Base-by-base conservation (phyloP, 1,284 basidiomycete species). In the Microbotryomycetes sp. region DNA sequence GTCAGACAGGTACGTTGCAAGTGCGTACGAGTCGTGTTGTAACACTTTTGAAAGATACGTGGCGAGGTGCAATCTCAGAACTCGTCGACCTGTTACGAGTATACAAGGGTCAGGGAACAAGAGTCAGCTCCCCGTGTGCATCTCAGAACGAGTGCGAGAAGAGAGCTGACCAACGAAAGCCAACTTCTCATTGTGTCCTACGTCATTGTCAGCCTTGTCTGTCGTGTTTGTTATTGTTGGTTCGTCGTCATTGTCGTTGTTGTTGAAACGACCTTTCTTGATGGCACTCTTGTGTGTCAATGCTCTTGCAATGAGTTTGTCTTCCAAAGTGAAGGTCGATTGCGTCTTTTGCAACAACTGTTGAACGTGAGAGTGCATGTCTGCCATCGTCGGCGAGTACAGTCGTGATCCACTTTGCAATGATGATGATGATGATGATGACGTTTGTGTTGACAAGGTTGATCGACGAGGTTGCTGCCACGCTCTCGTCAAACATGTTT, bases 231-330 rank as follows among this genome's bases (percentile, higher is more conserved):
- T 47, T 23, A 26, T 16, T 15, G 7, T 12, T 6, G 47, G 19
- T 22, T 16, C 15, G 15, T 22, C 23, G 47, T 49, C 12, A 15
- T 22, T 14, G 3, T 22, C 23, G 16, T 22, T 22, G 23, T 49
- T 49, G 47, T n/a, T 22, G 25, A n/a, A 29, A 12, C 50, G n/a
- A 22, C 30, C 29, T 58, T 66, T 65, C 46, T 65, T 60, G 25
- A 65, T 55, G 2, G 60, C 64, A 49, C 64, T 65, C 60, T 65
- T 65, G 58, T 65, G 64, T 12, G 64, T 65, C 50, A 65, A 19
- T 23, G 54, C 58, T 36, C 60, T 58, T 15, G 49, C 54, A 2
- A 57, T 58, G 29, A 56, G 26, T 3, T 46, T 29, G 3, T 14
- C n/a, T n/a, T 57, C 58, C 47, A 65, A 45, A 4, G 6, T 14